Percentiles rank a stretch among this genome's conserved stretches.
phyloP scores from a whole-genome alignment of 306 rosid genomes.

The Dalbergia oliveri region DNA sequence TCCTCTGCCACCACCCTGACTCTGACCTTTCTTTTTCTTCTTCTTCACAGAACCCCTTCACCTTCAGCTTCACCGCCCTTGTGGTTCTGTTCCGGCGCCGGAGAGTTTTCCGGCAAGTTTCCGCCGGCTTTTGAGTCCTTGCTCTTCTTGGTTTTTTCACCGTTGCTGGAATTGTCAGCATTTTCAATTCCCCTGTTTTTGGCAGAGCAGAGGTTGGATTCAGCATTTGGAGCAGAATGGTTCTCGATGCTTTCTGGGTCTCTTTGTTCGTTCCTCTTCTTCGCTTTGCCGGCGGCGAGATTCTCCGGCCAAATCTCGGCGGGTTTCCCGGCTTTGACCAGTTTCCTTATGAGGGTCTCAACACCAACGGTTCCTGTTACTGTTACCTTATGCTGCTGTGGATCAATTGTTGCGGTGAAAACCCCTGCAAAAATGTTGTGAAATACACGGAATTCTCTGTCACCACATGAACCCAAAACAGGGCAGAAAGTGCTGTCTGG shows the following conservation, averaged over 20 bases:
- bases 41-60: conserved; percentile 59
- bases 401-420: conserved; percentile 70
- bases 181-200: conserved; percentile 48
- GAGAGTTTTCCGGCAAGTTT: conserved; percentile 36
- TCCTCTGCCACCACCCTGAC: conserved; percentile 31
- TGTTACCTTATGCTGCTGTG: conserved; percentile 76
- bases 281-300: conserved; percentile 42
- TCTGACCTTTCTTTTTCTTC: conserved; percentile 48
- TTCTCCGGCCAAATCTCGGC: conserved; percentile 82
- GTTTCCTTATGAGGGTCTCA: conserved; percentile 70
- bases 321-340: conserved; percentile 72
- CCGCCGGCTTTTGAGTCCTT: conserved; percentile 37
- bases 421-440: conserved; percentile 61
- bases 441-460: background rate
- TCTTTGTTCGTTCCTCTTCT: conserved; percentile 56
- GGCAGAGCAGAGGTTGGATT: conserved; percentile 42
- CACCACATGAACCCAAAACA: conserved; percentile 10
- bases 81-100: conserved; percentile 30
- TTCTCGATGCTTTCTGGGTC: conserved; percentile 42
- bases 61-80: conserved; percentile 40
- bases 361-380: conserved; percentile 73
- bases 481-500: conserved; percentile 1
- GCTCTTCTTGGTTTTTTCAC: conserved; percentile 40
- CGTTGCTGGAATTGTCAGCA: conserved; percentile 36
- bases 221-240: conserved; percentile 36